Evolutionary conservation across 2,329 filamentous ascomycete species (phyloP).

Genomic region (Aspergillus japonicus): DNA sequence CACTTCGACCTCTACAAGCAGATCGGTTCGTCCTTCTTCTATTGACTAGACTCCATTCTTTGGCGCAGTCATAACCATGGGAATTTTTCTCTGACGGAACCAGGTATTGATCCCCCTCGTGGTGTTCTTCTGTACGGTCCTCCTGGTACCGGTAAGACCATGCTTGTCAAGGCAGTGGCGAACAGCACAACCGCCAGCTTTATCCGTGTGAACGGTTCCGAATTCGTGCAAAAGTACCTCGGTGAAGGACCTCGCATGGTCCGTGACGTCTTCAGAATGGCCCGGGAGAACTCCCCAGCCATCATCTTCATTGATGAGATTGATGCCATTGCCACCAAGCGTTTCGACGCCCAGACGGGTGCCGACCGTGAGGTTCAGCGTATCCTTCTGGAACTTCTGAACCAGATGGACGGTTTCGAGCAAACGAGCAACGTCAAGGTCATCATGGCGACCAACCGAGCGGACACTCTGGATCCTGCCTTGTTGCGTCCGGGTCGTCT

Average conservation of each 20-base stretch:
- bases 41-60: background rate
- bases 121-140: conserved; percentile 95
- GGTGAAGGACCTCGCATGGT: conserved; percentile 99
- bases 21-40: conserved; percentile 62
- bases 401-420: conserved; percentile 99
- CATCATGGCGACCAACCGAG: conserved; percentile 99
- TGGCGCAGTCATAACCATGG: background rate
- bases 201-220: conserved; percentile 95
- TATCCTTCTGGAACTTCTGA: conserved; percentile 93
- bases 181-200: conserved; percentile 98
- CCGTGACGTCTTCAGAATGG: conserved; percentile 98
- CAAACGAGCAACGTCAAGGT: conserved; percentile 99
- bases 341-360: conserved; percentile 97
- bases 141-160: conserved; percentile 93
- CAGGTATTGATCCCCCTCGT: conserved; percentile 85
- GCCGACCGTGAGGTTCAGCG: conserved; percentile 98
- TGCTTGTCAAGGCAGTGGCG: conserved; percentile 96
- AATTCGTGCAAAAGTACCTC: conserved; percentile 98
- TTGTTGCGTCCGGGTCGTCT: conserved; percentile 91
- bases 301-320: conserved; percentile 99
- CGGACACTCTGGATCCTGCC: conserved; percentile 93
- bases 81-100: background rate
- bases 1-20: conserved; percentile 99
- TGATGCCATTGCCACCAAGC: conserved; percentile 97
- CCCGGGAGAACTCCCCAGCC: conserved; percentile 92